phyloP scores from a whole-genome alignment of 2,329 filamentous ascomycete species.

The Ilyonectria robusta region DNA sequence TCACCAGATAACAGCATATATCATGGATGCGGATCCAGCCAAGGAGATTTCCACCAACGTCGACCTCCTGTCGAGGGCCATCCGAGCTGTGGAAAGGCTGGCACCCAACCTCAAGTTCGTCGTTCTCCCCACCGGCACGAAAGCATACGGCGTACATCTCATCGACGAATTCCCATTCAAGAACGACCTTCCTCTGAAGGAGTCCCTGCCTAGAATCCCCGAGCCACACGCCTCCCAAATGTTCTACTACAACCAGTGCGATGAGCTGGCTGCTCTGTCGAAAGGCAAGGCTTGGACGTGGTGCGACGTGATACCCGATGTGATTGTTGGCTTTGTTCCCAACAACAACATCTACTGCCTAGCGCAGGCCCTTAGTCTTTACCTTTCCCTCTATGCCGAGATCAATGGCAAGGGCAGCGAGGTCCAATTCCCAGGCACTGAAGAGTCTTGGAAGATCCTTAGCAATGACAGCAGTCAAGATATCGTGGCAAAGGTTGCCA shows the following conservation, averaged over 20 bases:
- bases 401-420: conserved; percentile 54
- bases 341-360: conserved; percentile 60
- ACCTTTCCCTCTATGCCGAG: conserved; percentile 54
- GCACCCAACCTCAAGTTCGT: conserved; percentile 56
- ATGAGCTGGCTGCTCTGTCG: conserved; percentile 53
- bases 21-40: conserved; percentile 52
- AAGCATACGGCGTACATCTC: conserved; percentile 54
- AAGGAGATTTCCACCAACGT: conserved; percentile 54
- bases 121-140: conserved; percentile 58
- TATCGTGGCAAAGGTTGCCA: conserved; percentile 56
- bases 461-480: conserved; percentile 56
- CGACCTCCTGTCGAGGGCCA: conserved; percentile 55
- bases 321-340: conserved; percentile 60
- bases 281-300: conserved; percentile 59
- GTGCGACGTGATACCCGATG: conserved; percentile 60
- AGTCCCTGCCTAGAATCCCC: conserved; percentile 57
- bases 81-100: conserved; percentile 55
- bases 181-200: conserved; percentile 54
- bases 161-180: conserved; percentile 48
- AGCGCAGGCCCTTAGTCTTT: conserved; percentile 56
- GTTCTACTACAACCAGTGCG: conserved; percentile 63
- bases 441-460: conserved; percentile 50
- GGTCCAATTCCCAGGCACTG: conserved; percentile 54
- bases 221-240: conserved; percentile 58
- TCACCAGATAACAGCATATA: conserved; percentile 48